Evolutionary conservation across 1,139 yeast genomes (phyloP).

Genomic region (Zygosaccharomyces pseudobailii): DNA sequence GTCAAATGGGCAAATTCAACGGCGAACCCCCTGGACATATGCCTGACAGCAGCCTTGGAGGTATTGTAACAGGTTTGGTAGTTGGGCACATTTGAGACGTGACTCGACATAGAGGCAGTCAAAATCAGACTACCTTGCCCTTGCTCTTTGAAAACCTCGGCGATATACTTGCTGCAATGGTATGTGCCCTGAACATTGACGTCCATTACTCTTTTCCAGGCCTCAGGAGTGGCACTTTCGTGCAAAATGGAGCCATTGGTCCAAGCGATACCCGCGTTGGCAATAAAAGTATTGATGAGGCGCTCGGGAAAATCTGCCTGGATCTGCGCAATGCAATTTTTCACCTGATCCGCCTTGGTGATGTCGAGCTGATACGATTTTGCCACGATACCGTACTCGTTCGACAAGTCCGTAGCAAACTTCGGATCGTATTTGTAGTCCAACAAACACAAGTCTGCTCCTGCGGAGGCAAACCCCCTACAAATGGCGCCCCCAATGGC

Average conservation of each 20-base stretch:
- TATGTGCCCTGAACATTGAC: conserved; percentile 72
- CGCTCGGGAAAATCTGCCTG: conserved; percentile 50
- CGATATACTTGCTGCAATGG: conserved; percentile 44
- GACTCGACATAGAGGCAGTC: conserved; percentile 92
- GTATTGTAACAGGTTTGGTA: conserved; percentile 86
- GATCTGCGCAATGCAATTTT: conserved; percentile 50
- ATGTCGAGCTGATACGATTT: conserved; percentile 71
- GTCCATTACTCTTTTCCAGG: conserved; percentile 64
- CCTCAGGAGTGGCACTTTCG: conserved; percentile 45
- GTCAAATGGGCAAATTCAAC: conserved; percentile 90
- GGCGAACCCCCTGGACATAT: conserved; percentile 74
- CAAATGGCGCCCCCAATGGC: conserved; percentile 86
- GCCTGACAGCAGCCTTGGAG: conserved; percentile 81
- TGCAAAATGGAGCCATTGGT: conserved; percentile 57
- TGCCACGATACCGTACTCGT: conserved; percentile 56
- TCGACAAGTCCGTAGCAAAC: conserved; percentile 8
- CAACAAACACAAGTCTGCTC: conserved; percentile 76
- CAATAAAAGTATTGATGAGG: conserved; percentile 75
- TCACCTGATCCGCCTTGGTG: conserved; percentile 55
- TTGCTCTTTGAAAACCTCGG: conserved; percentile 63
- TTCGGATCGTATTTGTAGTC: conserved; percentile 50
- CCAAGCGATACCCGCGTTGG: conserved; percentile 92
- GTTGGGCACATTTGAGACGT: conserved; percentile 83
- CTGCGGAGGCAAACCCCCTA: conserved; percentile 82
- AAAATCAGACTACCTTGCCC: conserved; percentile 69